Percentiles rank a stretch among this genome's conserved stretches.
phyloP scores from a whole-genome alignment of 768 basidiomycete species.

The Lactifluus pinguis region DNA sequence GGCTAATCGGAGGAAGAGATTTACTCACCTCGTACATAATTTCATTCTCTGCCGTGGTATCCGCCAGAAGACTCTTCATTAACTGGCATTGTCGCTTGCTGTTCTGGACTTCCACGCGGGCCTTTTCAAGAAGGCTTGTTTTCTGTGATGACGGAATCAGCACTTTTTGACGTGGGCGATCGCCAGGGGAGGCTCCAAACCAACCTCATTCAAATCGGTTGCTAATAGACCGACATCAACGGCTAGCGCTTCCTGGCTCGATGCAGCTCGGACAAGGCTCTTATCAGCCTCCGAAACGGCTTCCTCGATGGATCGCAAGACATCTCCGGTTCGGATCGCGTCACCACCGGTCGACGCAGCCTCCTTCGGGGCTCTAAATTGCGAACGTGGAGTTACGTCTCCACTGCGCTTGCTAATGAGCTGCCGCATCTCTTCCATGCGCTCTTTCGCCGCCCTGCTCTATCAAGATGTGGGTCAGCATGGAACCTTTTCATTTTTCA shows the following conservation, averaged over 20 bases:
- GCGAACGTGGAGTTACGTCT: conserved; percentile 28
- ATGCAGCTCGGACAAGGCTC: conserved; percentile 41
- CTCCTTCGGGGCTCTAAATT: conserved; percentile 23
- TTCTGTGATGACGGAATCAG: conserved; percentile 32
- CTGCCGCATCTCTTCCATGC: conserved; percentile 77
- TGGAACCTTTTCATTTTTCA: neutral
- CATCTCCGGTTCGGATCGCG: conserved; percentile 24
- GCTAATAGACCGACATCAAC: conserved; percentile 40
- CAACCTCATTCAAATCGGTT: conserved; percentile 50
- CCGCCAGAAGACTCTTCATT: conserved; percentile 65
- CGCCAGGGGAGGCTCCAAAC: conserved; percentile 10
- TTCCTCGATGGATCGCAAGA: conserved; percentile 41
- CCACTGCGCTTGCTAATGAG: conserved; percentile 54
- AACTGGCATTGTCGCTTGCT: conserved; percentile 68
- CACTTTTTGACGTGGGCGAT: neutral
- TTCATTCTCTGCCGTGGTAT: conserved; percentile 80
- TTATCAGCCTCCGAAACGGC: conserved; percentile 51
- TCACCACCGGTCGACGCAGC: conserved; percentile 25
- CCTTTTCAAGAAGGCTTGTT: conserved; percentile 51
- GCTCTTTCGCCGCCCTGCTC: conserved; percentile 68
- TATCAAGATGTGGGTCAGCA: conserved; percentile 24
- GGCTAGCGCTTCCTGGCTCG: conserved; percentile 48
- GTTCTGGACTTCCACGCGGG: conserved; percentile 56
- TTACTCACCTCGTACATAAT: conserved; percentile 80
- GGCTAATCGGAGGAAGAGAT: neutral